Evolutionary conservation across 2,329 filamentous ascomycete genomes (phyloP).

Genomic region (Stemphylium vesicarium): DNA sequence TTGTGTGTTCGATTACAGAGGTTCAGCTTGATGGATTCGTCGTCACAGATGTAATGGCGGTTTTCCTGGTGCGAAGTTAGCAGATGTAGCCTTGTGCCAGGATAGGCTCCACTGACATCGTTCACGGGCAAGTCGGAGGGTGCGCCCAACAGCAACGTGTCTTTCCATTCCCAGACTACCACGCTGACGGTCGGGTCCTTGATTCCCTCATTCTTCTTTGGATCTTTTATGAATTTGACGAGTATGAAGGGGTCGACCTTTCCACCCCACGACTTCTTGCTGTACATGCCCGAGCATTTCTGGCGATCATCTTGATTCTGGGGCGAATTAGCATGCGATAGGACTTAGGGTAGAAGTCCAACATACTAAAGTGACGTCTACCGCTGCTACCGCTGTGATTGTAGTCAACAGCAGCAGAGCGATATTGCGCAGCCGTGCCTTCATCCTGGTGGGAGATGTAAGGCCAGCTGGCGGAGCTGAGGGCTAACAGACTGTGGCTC

Average conservation of each 20-base stretch:
- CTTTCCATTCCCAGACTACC: constrained; percentile 93
- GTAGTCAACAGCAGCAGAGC: constrained; percentile 44
- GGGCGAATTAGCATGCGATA: neutral
- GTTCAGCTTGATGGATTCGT: constrained; percentile 69
- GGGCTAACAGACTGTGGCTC: constrained; percentile 4
- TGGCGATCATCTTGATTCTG: constrained; percentile 82
- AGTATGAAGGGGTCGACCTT: constrained; percentile 87
- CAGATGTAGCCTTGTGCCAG: neutral
- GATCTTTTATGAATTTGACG: constrained; percentile 72
- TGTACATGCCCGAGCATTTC: constrained; percentile 94
- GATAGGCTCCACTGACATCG: constrained; percentile 28
- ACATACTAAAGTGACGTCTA: constrained; percentile 42
- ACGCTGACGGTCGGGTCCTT: constrained; percentile 80
- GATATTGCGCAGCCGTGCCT: constrained; percentile 39
- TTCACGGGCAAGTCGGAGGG: constrained; percentile 47
- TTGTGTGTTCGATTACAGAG: constrained; percentile 79
- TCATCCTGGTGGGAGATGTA: constrained; percentile 42
- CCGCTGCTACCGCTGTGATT: constrained; percentile 42
- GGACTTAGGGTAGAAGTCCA: neutral
- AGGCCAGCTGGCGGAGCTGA: constrained; percentile 41
- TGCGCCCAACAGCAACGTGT: constrained; percentile 79
- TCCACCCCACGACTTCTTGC: constrained; percentile 85
- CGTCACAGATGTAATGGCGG: constrained; percentile 77
- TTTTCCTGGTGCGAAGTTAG: constrained; percentile 43
- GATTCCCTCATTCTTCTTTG: constrained; percentile 60